Evolutionary conservation across 192 early-diverging fungal genomes (phyloP), one percentile per base, ranked within the genome.

Genomic region (Rhizophagus clarus): DNA sequence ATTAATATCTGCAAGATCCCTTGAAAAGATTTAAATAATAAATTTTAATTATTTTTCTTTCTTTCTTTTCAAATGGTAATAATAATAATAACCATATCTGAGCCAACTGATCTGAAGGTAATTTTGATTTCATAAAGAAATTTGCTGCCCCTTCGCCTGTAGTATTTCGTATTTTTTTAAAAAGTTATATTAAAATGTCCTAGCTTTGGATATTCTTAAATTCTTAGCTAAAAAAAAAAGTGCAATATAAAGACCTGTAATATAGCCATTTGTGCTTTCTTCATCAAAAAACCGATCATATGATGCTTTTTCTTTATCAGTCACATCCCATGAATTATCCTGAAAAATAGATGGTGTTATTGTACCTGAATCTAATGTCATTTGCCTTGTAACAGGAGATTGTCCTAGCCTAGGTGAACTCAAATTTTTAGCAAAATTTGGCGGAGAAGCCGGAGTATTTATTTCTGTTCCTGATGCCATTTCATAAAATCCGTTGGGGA

Each of bases 261-360:
- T 76, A 73, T 87, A 85, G 1, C 96, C 96, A 12, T 82, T 79
- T 47, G 87, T 87, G 3, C 74, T 80, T 14, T 82, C 73, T 82
- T 97, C 97, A 42, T 91, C 92, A 86, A 97, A 99, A 79, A 90
- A 92, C 63, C 82, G 81, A 77, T 94, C 92, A 72, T 89, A 96
- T 47, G 94, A 92, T 31, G 86, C 81, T 79, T 92, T 90, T 79
- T 96, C 95, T 42, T 93, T 90, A 4, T 83, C 81, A 4, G 89
- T 87, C 9, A 97, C 89, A 70, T 93, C 94, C 96, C 96, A 97
- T 22, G 83, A 79, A 29, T 72, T 47, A 11, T 79, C 49, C 31
- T 24, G 22, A 71, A 71, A 42, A 45, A 24, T 24, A 45, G 34
- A 22, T 9, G 20, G 4, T 20, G 32, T 31, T 8, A 15, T 51